Base-by-base conservation (phyloP, 129 eudicot species). In the Apium graveolens region DNA sequence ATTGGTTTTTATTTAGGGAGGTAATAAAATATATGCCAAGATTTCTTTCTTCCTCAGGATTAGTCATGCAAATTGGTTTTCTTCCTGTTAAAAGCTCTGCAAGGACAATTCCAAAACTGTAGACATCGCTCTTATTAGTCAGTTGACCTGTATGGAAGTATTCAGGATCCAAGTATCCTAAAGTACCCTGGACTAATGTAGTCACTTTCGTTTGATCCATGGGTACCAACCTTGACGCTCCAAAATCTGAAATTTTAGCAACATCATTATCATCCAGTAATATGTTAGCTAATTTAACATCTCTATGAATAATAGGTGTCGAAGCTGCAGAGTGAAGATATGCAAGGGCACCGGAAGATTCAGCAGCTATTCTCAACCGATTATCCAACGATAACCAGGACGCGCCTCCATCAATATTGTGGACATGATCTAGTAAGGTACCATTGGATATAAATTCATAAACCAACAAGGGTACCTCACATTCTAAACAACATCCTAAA, bases 401-500 rank as follows among this genome's bases (percentile, higher is more conserved):
- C 88, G 86, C 5, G 82, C 55, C 76, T 1, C 86, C 84, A 72
- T 53, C 74, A 17, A 24, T 24, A 63, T 63, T 66, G 37, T 88
- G 87, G 31, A 88, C 62, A 80, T 88, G 87, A 37, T 55, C 34
- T 12, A 21, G 3, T 21, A 81, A 79, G 0, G 84, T 87, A 43
- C 79, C 82, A 34, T 87, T 82, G 1, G 53, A 46, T 46, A 46
- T 3, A 46, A 46, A 46, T 1, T 46, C 20, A 46, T 46, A 46
- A 12, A 46, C 53, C 21, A 46, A 4, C 53, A 46, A 2, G 4
- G 53, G 53, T 46, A 46, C 53, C 53, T 14, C 53, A 3, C 21
- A 14, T 46, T 46, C 53, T 46, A 46, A 46, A 46, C 53, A 46
- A 16, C 53, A 46, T 14, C 53, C 21, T 3, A 46, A 5, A 46